A percentile compares a stretch with the other conserved stretches of the same genome.
These are phyloP conservation scores for Leishmania turanica DNA, from an alignment of 208 protist genomes.

Conservation along the genomic window DNA sequence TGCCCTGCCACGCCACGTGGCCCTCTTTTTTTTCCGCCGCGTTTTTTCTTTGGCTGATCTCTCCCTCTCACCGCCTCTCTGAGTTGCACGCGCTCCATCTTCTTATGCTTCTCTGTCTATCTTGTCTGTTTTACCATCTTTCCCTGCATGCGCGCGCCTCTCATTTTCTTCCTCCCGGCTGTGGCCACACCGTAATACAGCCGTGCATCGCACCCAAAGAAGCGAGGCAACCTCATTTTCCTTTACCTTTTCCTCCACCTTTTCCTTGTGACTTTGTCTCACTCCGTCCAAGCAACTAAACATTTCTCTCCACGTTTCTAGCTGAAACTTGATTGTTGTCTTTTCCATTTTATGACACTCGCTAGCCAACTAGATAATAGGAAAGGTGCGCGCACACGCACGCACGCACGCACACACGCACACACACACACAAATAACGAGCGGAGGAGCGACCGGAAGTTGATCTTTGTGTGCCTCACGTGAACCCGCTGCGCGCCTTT, in stretches of 20 bases:
- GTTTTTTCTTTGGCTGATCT: constrained; percentile 1
- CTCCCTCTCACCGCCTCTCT: neutral
- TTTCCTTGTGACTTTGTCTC: neutral
- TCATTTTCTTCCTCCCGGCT: constrained; percentile 5
- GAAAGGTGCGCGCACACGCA: neutral
- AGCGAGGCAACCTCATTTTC: neutral
- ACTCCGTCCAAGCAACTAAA: neutral
- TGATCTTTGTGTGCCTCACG: neutral
- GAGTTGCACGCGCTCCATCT: neutral
- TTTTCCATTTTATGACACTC: neutral
- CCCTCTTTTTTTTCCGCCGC: neutral
- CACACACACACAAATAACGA: neutral
- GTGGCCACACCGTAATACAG: neutral
- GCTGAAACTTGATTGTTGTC: neutral
- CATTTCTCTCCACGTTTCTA: neutral
- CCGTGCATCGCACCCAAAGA: neutral
- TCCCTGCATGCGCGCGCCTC: neutral
- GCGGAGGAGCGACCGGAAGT: neutral
- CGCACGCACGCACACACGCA: neutral
- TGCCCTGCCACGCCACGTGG: neutral
- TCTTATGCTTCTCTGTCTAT: constrained; percentile 3
- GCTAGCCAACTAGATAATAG: neutral
- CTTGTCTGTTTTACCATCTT: neutral
- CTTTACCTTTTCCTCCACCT: neutral
- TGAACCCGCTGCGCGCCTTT: neutral